These are phyloP conservation scores for Backusella westeae DNA, from an alignment of 192 early-diverging fungal genomes.

Conservation along the genomic window DNA sequence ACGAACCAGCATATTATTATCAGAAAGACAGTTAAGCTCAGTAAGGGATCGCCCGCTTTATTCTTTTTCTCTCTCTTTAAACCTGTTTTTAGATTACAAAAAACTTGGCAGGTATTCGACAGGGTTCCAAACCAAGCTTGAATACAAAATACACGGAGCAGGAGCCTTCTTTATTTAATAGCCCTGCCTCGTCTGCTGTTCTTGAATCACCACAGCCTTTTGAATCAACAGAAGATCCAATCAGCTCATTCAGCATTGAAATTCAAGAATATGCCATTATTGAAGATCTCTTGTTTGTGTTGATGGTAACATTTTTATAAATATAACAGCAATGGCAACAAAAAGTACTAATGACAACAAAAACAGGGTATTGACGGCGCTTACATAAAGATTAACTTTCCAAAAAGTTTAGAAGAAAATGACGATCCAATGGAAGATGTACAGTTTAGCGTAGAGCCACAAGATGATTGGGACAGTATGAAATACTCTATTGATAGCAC, in stretches of 20 bases:
- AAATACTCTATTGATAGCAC: constrained; percentile 44
- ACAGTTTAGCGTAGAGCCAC: neutral
- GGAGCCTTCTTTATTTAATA: neutral
- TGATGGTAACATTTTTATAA: constrained; percentile 57
- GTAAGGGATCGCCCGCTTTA: neutral
- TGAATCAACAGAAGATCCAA: neutral
- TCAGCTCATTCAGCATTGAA: constrained; percentile 43
- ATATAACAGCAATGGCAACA: neutral
- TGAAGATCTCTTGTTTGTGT: constrained; percentile 85
- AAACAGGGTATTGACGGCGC: constrained; percentile 77
- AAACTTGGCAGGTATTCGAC: constrained; percentile 17
- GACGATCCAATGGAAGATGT: constrained; percentile 38
- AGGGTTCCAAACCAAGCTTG: constrained; percentile 12
- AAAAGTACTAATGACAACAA: neutral
- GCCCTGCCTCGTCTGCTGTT: neutral
- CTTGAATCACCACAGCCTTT: neutral
- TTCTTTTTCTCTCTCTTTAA: neutral
- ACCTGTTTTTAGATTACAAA: constrained; percentile 20
- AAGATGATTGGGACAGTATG: constrained; percentile 26
- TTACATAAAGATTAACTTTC: constrained; percentile 50
- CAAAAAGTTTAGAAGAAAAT: constrained; percentile 42
- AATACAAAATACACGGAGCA: neutral
- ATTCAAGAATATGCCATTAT: constrained; percentile 83
- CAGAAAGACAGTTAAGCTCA: constrained; percentile 25
- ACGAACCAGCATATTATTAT: constrained; percentile 15